Evolutionary conservation across 306 rosid species (phyloP).

Genomic region (Erythrophleum fordii): DNA sequence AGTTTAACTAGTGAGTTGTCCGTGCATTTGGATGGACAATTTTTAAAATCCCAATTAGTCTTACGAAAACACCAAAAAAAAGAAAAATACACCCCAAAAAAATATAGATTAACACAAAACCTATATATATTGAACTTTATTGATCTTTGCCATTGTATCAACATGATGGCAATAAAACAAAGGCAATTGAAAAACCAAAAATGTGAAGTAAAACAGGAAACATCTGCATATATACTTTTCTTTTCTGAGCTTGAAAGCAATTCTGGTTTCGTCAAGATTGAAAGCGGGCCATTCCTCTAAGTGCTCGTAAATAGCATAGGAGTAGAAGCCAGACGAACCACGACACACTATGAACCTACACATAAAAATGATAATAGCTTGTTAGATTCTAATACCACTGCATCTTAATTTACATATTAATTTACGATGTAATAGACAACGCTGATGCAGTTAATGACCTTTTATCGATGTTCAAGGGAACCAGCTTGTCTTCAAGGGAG

Average conservation of each 20-base stretch:
- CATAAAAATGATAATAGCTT: not conserved
- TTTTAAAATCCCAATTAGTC: too few species aligned
- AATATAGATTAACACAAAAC: too few species aligned
- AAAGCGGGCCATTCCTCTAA: conserved; percentile 81
- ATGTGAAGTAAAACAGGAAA: not conserved
- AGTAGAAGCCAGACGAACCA: conserved; percentile 82
- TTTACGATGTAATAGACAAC: not conserved
- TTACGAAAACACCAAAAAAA: too few species aligned
- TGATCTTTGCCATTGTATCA: not conserved
- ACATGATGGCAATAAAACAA: not conserved
- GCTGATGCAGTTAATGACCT: conserved; percentile 51
- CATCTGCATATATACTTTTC: conserved; percentile 68
- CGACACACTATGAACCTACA: conserved; percentile 84
- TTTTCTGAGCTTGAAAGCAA: conserved; percentile 92
- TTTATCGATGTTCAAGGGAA: conserved; percentile 86
- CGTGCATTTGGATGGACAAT: too few species aligned
- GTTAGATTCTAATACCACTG: not conserved
- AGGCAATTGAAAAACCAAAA: not conserved
- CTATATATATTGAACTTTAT: not conserved
- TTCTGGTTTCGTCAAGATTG: conserved; percentile 79
- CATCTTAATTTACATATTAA: not conserved
- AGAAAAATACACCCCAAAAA: too few species aligned
- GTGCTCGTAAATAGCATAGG: conserved; percentile 92
- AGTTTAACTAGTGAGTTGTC: too few species aligned
- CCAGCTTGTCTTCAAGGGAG: conserved; percentile 56